Conservation (phyloP, 495 filamentous ascomycete species). For the Xylaria palmicola region DNA sequence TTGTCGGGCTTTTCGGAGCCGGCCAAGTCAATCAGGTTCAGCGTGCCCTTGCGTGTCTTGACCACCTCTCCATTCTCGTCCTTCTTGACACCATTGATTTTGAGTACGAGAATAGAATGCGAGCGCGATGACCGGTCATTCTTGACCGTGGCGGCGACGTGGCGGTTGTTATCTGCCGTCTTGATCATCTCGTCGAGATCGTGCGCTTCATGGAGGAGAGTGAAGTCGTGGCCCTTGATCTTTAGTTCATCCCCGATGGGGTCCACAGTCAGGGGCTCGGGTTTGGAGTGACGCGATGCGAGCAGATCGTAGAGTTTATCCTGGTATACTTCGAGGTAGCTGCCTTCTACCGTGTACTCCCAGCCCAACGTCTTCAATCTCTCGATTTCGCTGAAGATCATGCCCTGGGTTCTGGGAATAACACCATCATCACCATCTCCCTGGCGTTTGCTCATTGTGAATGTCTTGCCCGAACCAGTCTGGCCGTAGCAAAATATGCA, state of each 20-base stretch:
- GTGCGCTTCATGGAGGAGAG: slow-evolving; percentile 73
- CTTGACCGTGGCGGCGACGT: slow-evolving; percentile 91
- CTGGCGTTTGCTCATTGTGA: slow-evolving; percentile 72
- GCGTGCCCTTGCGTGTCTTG: slow-evolving; percentile 83
- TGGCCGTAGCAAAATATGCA: slow-evolving; percentile 99
- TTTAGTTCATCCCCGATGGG: slow-evolving; percentile 53
- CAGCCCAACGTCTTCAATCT: slow-evolving; percentile 86
- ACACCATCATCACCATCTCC: slow-evolving; percentile 73
- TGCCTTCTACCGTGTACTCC: slow-evolving; percentile 90
- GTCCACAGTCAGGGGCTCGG: slow-evolving; percentile 80
- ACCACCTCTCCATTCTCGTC: slow-evolving; percentile 71
- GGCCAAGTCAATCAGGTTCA: slow-evolving; percentile 95
- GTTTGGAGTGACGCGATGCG: slow-evolving; percentile 79
- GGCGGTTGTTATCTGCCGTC: slow-evolving; percentile 77
- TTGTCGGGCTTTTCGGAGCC: slow-evolving; percentile 90
- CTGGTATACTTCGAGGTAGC: slow-evolving; percentile 99
- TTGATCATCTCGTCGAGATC: slow-evolving; percentile 80
- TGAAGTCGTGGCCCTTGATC: slow-evolving; percentile 55
- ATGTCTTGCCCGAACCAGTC: slow-evolving; percentile 94
- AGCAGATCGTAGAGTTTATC: slow-evolving; percentile 94
- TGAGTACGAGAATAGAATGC: slow-evolving; percentile 95
- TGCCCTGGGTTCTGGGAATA: slow-evolving; percentile 88
- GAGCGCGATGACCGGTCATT: slow-evolving; percentile 93
- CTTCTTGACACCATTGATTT: slow-evolving; percentile 61
- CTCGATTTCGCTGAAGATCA: slow-evolving; percentile 87